These are phyloP conservation scores for Podosphaera fusca DNA, from an alignment of 2,329 filamentous ascomycete species.

Conservation along the genomic window DNA sequence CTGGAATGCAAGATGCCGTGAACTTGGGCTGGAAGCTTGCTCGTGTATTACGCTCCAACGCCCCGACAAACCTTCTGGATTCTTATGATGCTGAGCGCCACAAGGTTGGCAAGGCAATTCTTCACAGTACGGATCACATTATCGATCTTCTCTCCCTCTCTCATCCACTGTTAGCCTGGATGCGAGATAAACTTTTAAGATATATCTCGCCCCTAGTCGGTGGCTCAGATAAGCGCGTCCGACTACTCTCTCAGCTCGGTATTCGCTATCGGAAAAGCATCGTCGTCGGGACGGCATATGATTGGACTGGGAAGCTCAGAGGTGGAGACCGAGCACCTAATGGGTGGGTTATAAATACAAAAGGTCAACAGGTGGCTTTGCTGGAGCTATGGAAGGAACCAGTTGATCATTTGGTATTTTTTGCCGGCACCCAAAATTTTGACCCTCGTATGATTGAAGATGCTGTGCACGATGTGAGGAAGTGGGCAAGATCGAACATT, in stretches of 20 bases:
- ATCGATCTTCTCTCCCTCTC: conserved; percentile 19
- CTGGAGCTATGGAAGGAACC: conserved; percentile 12
- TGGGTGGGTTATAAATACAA: conserved; percentile 10
- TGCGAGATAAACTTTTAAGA: conserved; percentile 20
- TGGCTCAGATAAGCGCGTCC: neutral
- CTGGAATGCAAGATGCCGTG: conserved; percentile 33
- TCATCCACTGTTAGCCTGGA: conserved; percentile 16
- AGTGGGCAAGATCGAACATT: neutral
- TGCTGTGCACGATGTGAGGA: neutral
- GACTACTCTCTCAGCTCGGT: conserved; percentile 20
- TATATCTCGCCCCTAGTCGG: conserved; percentile 18
- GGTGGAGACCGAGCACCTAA: conserved; percentile 26
- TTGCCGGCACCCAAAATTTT: conserved; percentile 5
- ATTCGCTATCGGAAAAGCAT: conserved; percentile 21
- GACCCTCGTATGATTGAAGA: neutral
- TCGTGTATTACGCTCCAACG: conserved; percentile 27
- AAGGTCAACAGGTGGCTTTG: conserved; percentile 8
- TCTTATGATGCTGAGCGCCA: conserved; percentile 40
- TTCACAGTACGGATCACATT: conserved; percentile 19
- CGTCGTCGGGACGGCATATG: conserved; percentile 16
- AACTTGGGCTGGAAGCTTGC: conserved; percentile 36
- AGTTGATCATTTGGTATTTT: conserved; percentile 16
- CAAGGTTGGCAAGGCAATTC: conserved; percentile 22
- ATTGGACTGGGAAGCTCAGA: conserved; percentile 17
- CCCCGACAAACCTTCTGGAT: conserved; percentile 21